Conservation (phyloP, 441 rosid species). For the Croton setiger region DNA sequence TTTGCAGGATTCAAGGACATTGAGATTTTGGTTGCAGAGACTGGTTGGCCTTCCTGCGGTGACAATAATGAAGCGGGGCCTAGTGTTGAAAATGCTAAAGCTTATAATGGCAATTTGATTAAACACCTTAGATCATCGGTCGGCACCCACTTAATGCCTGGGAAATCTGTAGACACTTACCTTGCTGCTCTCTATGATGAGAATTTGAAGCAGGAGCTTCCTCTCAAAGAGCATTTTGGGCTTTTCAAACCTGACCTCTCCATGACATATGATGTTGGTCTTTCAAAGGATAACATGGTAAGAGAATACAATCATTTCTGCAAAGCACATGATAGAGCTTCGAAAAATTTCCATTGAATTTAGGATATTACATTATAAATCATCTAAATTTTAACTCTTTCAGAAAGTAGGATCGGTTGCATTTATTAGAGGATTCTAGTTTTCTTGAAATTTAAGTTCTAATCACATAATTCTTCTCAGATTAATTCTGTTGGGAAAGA, state of each 20-base stretch:
- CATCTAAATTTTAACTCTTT: not conserved
- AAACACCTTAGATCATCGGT: constrained; percentile 70
- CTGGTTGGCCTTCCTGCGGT: constrained; percentile 87
- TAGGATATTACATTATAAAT: not conserved
- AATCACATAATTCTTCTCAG: not conserved
- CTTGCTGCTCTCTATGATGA: constrained; percentile 88
- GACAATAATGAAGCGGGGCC: constrained; percentile 78
- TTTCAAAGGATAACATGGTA: constrained; percentile 64
- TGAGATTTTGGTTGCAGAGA: constrained; percentile 85
- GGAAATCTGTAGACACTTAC: constrained; percentile 86
- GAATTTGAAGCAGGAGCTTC: constrained; percentile 68
- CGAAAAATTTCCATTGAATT: not conserved
- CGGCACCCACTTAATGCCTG: constrained; percentile 95
- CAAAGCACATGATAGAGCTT: not conserved
- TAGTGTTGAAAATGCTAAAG: constrained; percentile 79
- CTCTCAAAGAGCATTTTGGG: constrained; percentile 84
- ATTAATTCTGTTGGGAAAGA: not conserved
- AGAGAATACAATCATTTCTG: constrained; percentile 13
- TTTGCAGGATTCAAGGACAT: constrained; percentile 67
- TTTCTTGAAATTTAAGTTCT: not conserved
- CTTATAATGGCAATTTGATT: constrained; percentile 85
- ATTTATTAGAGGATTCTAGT: not conserved
- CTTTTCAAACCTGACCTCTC: constrained; percentile 76
- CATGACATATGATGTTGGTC: constrained; percentile 61
- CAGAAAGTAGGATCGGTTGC: not conserved